A percentile compares a stretch with the other conserved stretches of the same genome.
phyloP scores from a whole-genome alignment of 495 filamentous ascomycete species.

The Extremus antarcticus region DNA sequence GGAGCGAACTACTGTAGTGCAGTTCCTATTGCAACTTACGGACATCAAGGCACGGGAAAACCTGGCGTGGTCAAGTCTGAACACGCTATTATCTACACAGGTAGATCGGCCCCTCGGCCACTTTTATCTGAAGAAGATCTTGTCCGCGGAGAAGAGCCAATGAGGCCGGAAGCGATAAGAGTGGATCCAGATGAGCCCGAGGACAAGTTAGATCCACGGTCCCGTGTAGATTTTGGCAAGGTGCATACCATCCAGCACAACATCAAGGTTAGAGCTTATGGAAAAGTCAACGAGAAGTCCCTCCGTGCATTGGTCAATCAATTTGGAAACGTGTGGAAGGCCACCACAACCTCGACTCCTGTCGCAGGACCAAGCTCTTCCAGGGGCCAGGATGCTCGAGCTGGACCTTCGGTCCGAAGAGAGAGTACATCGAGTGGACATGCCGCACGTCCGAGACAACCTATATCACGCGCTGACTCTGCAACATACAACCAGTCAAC shows the following conservation, averaged over 20 bases:
- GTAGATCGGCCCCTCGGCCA: constrained; percentile 1
- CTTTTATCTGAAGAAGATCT: background rate
- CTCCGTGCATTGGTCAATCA: background rate
- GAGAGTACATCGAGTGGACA: background rate
- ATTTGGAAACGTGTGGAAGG: constrained; percentile 1
- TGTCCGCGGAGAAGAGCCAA: background rate
- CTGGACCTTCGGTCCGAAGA: background rate
- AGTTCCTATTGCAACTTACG: constrained; percentile 22
- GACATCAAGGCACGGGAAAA: constrained; percentile 13
- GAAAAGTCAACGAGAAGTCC: constrained; percentile 12
- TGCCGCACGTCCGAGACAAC: background rate
- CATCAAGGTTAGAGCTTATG: constrained; percentile 34
- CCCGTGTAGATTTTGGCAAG: constrained; percentile 39
- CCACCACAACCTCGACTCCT: background rate
- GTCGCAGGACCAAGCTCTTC: background rate
- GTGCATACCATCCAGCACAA: constrained; percentile 41
- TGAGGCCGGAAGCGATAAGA: constrained; percentile 8
- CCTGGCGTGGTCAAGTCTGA: constrained; percentile 15
- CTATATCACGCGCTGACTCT: background rate
- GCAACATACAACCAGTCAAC: background rate
- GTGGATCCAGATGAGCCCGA: background rate
- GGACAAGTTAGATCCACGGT: constrained; percentile 26
- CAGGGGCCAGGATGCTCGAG: background rate
- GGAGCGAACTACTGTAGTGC: constrained; percentile 13
- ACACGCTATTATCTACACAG: constrained; percentile 26